These are phyloP conservation scores for Fusarium azukiicola DNA, from an alignment of 2,329 filamentous ascomycete species.

Conservation along the genomic window DNA sequence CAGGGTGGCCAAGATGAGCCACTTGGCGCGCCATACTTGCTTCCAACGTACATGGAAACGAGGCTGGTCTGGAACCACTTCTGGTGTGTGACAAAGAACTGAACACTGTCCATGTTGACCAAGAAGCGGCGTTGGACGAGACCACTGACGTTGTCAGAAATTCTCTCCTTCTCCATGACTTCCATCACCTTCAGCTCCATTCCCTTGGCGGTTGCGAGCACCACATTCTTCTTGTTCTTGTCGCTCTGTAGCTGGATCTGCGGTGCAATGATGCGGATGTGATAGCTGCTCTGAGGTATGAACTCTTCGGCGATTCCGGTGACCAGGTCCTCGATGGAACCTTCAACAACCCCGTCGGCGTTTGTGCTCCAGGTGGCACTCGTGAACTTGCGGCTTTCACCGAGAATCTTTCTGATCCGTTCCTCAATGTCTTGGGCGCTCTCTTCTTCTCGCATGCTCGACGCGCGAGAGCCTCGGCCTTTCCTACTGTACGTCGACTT, in stretches of 20 bases:
- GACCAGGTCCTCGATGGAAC: slow-evolving; percentile 80
- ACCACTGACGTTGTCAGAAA: slow-evolving; percentile 96
- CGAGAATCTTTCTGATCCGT: slow-evolving; percentile 91
- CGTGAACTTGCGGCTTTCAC: slow-evolving; percentile 91
- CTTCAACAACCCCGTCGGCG: slow-evolving; percentile 60
- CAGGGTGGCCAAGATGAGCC: slow-evolving; percentile 98
- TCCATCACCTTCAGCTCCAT: slow-evolving; percentile 99
- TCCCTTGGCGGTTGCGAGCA: slow-evolving; percentile 96
- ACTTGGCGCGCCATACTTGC: slow-evolving; percentile 91
- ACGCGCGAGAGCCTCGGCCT: slow-evolving; percentile 62
- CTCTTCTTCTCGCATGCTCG: slow-evolving; percentile 74
- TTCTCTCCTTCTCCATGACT: slow-evolving; percentile 97
- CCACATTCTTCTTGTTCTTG: slow-evolving; percentile 98
- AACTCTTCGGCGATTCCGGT: slow-evolving; percentile 93
- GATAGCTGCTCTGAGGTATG: slow-evolving; percentile 94
- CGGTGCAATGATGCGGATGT: slow-evolving; percentile 96
- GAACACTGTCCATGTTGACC: slow-evolving; percentile 97
- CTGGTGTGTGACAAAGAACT: slow-evolving; percentile 98
- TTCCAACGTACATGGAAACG: slow-evolving; percentile 96
- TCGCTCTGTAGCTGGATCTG: slow-evolving; percentile 99
- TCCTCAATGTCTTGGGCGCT: slow-evolving; percentile 86
- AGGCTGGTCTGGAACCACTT: slow-evolving; percentile 93
- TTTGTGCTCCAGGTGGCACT: slow-evolving; percentile 58
- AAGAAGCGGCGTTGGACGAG: slow-evolving; percentile 97
- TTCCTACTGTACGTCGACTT: slow-evolving; percentile 54